Conservation (phyloP, 2,329 filamentous ascomycete species). For the Penicillium sp. region DNA sequence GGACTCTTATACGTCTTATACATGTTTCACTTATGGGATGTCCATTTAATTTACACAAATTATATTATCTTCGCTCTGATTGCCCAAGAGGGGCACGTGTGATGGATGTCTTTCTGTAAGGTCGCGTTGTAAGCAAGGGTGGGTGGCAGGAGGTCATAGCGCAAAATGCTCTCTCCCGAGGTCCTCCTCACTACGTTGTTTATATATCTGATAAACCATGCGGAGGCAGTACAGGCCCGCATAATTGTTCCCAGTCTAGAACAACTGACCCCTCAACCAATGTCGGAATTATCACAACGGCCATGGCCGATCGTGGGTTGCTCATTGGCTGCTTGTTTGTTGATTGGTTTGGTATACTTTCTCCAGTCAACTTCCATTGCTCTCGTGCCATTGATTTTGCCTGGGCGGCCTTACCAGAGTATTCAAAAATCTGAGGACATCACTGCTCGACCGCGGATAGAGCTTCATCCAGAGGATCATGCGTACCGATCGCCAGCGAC, state of each 20-base stretch:
- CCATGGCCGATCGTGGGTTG: conserved; percentile 12
- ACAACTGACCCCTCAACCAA: not conserved
- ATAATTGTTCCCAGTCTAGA: conserved; percentile 5
- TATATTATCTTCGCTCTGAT: not conserved
- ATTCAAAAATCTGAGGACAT: not conserved
- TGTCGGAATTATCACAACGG: not conserved
- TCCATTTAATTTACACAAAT: not conserved
- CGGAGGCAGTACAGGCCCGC: conserved; percentile 20
- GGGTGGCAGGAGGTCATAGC: conserved; percentile 3
- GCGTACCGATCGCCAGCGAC: conserved; percentile 35
- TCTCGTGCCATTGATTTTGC: conserved; percentile 1
- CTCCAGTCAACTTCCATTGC: conserved; percentile 3
- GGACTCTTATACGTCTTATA: not conserved
- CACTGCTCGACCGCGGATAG: conserved; percentile 20
- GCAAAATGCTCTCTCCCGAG: not conserved
- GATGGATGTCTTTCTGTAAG: conserved; percentile 4
- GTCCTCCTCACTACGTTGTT: no score
- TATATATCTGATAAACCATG: conserved; percentile 9
- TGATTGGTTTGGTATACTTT: conserved; percentile 17
- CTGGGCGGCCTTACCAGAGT: not conserved
- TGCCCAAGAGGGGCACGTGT: conserved; percentile 3
- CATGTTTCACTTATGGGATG: not conserved
- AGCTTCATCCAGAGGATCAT: conserved; percentile 47
- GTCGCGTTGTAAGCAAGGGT: conserved; percentile 5
- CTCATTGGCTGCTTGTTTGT: conserved; percentile 14